These are phyloP conservation scores for Coffea canephora DNA, from an alignment of 257 asterid genomes.

Conservation along the genomic window DNA sequence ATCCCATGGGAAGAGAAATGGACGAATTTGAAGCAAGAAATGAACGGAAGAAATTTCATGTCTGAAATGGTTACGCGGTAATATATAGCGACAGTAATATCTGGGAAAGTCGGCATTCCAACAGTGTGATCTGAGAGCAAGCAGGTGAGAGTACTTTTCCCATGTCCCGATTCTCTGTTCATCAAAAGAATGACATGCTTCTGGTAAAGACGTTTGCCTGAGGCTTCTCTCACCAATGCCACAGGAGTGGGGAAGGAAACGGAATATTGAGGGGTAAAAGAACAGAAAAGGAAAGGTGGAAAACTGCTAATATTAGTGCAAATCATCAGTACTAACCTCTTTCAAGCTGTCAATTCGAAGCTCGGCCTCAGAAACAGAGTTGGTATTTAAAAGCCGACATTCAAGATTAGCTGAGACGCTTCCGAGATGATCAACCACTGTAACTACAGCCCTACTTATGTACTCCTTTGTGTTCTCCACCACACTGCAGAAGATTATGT, in stretches of 20 bases:
- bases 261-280: too few species aligned
- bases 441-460: conserved; percentile 49
- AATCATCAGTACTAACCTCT: conserved; percentile 32
- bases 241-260: neutral
- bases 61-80: conserved; percentile 33
- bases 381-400: conserved; percentile 28
- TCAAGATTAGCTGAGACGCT: conserved; percentile 58
- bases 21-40: neutral
- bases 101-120: conserved; percentile 40
- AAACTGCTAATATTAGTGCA: neutral
- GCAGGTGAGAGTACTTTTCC: conserved; percentile 45
- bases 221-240: neutral
- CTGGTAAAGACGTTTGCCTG: neutral
- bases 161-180: conserved; percentile 52
- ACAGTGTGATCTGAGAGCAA: conserved; percentile 36
- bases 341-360: conserved; percentile 35
- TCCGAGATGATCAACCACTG: conserved; percentile 67
- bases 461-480: conserved; percentile 59
- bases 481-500: conserved; percentile 35
- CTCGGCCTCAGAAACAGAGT: conserved; percentile 44
- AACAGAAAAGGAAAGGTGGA: neutral
- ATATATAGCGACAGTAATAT: conserved; percentile 45
- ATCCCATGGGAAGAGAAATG: neutral
- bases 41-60: neutral
- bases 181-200: neutral